Base-by-base conservation (phyloP, 345 rosid species). In the Aurinia saxatilis region DNA sequence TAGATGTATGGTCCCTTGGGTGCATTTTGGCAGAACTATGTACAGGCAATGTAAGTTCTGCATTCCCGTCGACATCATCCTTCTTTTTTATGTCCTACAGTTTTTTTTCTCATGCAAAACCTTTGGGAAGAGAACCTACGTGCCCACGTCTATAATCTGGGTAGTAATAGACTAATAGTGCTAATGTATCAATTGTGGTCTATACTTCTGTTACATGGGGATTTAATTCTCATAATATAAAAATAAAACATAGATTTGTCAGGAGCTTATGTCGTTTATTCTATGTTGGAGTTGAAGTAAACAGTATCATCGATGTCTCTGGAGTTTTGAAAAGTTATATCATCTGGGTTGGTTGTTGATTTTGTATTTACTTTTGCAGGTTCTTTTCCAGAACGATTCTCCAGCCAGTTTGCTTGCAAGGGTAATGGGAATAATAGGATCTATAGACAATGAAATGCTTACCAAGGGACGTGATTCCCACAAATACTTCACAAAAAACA, bases 1-100 rank as follows among this genome's bases (percentile, higher is more conserved):
- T 93, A 42, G 99, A 93, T 12, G 50, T 90, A n/a, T 93, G 99
- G 99, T 93, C 99, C 36, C 97, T 95, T 50, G 99, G 99, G 60
- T 95, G 99, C 81, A 93, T 95, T 69, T 81, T 95, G 80, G 95
- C 97, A 3, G 97, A 95, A 75, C 90, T 95, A 37, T 90, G 99
- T 71, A 90, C 97, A 51, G 99, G 97, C 70, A 95, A 86, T 71
- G 99, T 95, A 84, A 85, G 99, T 76, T 63, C 55, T 58, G 13
- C 51, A 56, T 45, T 35, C 62, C 60, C 50, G 3, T 52, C 18
- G 44, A 65, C 45, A 18, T 7, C 29, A 12, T 54, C 14, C 37
- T 40, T 31, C 37, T 7, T n/a, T n/a, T n/a, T 21, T 16, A 40
- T 66, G 23, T 25, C 31, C n/a, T n/a, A 44, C 46, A 25, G n/a